A percentile compares a stretch with the other conserved stretches of the same genome.
Conservation (phyloP, 805 yeast species). For the Cyberlindnera suaveolens region DNA sequence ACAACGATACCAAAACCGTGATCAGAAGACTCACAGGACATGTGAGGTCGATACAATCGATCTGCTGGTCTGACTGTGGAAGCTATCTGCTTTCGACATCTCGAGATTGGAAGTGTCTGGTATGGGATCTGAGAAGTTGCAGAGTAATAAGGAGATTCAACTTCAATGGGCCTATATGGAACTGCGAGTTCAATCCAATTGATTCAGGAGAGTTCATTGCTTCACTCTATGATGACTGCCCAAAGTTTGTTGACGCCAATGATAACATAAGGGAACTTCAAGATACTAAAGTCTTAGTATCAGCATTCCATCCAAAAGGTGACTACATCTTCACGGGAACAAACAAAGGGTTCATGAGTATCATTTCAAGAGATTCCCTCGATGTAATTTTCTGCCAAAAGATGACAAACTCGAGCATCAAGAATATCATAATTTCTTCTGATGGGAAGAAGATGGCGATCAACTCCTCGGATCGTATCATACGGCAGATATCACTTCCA, state of each 20-base stretch:
- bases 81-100: constrained; percentile 62
- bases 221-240: constrained; percentile 57
- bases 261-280: constrained; percentile 18
- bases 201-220: constrained; percentile 47
- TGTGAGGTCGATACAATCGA: constrained; percentile 62
- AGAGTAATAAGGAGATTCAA: constrained; percentile 37
- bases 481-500: constrained; percentile 54
- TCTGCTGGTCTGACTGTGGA: constrained; percentile 73
- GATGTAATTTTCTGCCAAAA: constrained; percentile 43
- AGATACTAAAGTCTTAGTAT: constrained; percentile 17
- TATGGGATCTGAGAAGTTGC: constrained; percentile 65
- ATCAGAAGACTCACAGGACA: constrained; percentile 59
- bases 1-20: constrained; percentile 58
- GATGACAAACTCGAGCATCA: constrained; percentile 65
- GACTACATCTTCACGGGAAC: constrained; percentile 66
- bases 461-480: constrained; percentile 72
- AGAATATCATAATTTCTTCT: constrained; percentile 53
- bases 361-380: constrained; percentile 27
- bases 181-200: constrained; percentile 48
- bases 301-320: constrained; percentile 48
- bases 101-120: constrained; percentile 73
- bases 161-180: constrained; percentile 74
- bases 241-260: constrained; percentile 42
- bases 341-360: constrained; percentile 68
- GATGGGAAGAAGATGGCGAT: constrained; percentile 59